A percentile compares a stretch with the other conserved stretches of the same genome.
These are phyloP conservation scores for Arthrinium phaeospermum DNA, from an alignment of 2,329 filamentous ascomycete species.

Conservation along the genomic window DNA sequence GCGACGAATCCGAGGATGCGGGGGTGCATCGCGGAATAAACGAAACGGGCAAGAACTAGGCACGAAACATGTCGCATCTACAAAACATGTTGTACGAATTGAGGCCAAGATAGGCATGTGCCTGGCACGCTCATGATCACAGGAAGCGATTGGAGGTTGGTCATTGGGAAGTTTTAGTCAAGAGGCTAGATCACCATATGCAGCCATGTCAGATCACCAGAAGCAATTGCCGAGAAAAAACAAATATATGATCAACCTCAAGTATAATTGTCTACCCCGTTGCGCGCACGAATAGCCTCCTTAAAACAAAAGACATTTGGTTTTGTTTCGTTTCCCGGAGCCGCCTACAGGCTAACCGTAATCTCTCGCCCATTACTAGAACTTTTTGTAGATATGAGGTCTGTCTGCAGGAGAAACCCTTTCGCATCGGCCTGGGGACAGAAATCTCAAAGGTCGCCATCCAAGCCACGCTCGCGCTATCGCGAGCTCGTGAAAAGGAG, in stretches of 20 bases:
- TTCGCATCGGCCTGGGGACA: constrained; percentile 49
- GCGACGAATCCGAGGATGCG: constrained; percentile 9
- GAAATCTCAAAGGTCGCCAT: constrained; percentile 48
- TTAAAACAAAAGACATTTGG: constrained; percentile 56
- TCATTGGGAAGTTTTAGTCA: background rate
- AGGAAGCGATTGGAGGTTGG: background rate
- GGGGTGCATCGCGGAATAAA: background rate
- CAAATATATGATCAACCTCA: constrained; percentile 64
- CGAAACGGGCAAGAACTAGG: background rate
- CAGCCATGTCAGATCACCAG: background rate
- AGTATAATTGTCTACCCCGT: constrained; percentile 55
- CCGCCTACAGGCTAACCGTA: constrained; percentile 48
- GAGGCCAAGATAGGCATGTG: background rate
- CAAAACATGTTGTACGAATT: background rate
- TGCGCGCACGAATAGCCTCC: constrained; percentile 55
- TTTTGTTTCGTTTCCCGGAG: constrained; percentile 51
- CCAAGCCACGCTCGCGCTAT: constrained; percentile 53
- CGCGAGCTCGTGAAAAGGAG: constrained; percentile 42
- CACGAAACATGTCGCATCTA: background rate
- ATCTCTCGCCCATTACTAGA: constrained; percentile 62
- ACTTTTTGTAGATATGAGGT: constrained; percentile 61
- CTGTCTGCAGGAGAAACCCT: constrained; percentile 50
- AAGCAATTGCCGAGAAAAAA: constrained; percentile 42
- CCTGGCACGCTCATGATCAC: background rate
- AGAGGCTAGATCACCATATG: background rate